Evolutionary conservation across 2,329 filamentous ascomycete species (phyloP).

Genomic region (Penicillium crustosum): DNA sequence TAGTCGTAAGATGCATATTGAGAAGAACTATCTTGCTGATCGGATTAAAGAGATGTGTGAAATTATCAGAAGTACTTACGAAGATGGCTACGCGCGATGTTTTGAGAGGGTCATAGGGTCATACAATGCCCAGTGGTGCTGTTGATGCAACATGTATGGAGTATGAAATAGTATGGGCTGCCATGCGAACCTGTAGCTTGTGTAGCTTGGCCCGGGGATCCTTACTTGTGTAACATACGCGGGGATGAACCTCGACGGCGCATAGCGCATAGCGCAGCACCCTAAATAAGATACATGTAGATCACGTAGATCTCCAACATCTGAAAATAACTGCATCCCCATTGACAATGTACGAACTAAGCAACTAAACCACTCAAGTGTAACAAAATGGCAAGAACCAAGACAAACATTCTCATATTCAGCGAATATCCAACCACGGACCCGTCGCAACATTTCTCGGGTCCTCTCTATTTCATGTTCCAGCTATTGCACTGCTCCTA

Average conservation of each 20-base stretch:
- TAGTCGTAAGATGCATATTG: not conserved
- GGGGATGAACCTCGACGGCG: not conserved
- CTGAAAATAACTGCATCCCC: not conserved
- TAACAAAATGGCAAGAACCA: slow-evolving; percentile 7
- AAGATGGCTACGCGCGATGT: not conserved
- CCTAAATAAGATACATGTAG: not conserved
- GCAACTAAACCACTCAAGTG: not conserved
- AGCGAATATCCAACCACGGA: slow-evolving; percentile 7
- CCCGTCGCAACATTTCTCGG: slow-evolving; percentile 6
- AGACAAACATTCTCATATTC: slow-evolving; percentile 6
- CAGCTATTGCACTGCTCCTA: slow-evolving; percentile 14
- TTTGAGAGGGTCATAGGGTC: not conserved
- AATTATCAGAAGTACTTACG: not conserved
- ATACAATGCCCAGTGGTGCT: not conserved
- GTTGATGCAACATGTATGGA: not conserved
- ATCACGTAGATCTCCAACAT: not conserved
- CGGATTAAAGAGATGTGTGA: not conserved
- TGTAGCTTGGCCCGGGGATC: no score
- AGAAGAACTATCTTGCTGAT: not conserved
- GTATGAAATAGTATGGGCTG: not conserved
- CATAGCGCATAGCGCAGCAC: not conserved
- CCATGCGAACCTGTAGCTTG: no score
- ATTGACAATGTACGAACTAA: slow-evolving; percentile 3
- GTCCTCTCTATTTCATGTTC: slow-evolving; percentile 11
- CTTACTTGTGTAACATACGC: no score